Base-by-base conservation (phyloP, 2,329 filamentous ascomycete genomes). In the Zalaria obscura region DNA sequence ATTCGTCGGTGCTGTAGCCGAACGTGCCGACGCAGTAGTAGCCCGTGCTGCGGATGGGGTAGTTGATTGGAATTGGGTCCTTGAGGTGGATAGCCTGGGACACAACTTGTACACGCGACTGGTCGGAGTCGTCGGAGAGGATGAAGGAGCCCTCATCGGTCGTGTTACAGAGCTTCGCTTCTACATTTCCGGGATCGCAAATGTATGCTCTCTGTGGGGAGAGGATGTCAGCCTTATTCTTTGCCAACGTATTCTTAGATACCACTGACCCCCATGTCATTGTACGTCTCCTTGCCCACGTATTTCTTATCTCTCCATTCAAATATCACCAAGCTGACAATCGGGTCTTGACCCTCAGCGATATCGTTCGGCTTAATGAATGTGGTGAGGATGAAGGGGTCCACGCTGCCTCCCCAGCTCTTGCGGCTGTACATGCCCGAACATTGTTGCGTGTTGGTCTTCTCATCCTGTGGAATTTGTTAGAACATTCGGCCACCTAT, bases 11-110 rank as follows among this genome's bases (percentile, higher is more conserved):
- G 26, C 72, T 76, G 58, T 77, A 89, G 25, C 73, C 73, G 48
- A 78, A 79, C 1, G 86, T 91, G 40, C 84, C 77, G 45, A 98
- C 80, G 55, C 91, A 98, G 62, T 94, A 98, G 64, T 95, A 98
- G 27, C 91, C 91, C 0, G 91, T 98, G 61, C 85, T 86, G 55
- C 80, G 80, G 52, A 95, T 79, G 4, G 76, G 70, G 58, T 96
- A 98, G 48, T 86, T 83, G 58, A 93, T 76, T 2, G 78, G 70
- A 7, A 71, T 68, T 18, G 84, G 73, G 42, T 83, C 69, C 49
- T 86, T 89, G 40, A 96, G 70, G 57, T 94, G 78, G 45, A 96
- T 69, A 6, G 87, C 85, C 59, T 83, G 70, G 46, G 86, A 89
- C 49, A 83, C 67, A 50, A 98, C 84, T 38, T 80, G 61, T 49